Evolutionary conservation across 1,284 basidiomycete genomes (phyloP).

Genomic region (Malassezia cuniculi): DNA sequence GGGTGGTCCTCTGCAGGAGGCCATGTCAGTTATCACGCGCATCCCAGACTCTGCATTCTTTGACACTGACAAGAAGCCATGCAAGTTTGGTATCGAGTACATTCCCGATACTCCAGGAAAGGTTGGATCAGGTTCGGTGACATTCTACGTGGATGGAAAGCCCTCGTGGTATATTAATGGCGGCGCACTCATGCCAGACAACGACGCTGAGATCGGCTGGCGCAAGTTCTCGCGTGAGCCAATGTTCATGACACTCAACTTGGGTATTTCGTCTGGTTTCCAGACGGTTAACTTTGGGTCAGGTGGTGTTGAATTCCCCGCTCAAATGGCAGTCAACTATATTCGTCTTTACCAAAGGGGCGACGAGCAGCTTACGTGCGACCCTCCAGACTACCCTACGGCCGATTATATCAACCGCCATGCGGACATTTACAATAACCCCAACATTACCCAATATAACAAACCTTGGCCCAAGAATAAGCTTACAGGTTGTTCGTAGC

Average conservation of each 20-base stretch:
- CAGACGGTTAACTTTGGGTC: conserved; percentile 17
- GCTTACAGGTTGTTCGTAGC: conserved; percentile 19
- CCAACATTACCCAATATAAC: conserved; percentile 30
- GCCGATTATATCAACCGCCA: conserved; percentile 36
- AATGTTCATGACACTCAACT: conserved; percentile 37
- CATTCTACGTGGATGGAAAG: conserved; percentile 40
- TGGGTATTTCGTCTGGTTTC: conserved; percentile 37
- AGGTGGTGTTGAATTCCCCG: conserved; percentile 45
- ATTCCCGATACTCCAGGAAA: too few relatives aligned
- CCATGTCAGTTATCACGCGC: conserved; percentile 32
- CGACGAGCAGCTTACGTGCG: conserved; percentile 27
- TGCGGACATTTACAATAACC: conserved; percentile 34
- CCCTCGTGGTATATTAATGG: conserved; percentile 34
- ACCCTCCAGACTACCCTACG: conserved; percentile 37
- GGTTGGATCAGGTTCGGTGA: conserved; percentile 31
- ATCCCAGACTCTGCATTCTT: conserved; percentile 34
- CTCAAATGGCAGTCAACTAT: conserved; percentile 43
- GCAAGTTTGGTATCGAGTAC: conserved; percentile 41
- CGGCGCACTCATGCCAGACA: conserved; percentile 17
- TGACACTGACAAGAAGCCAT: conserved; percentile 15
- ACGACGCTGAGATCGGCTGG: conserved; percentile 23
- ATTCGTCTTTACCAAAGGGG: conserved; percentile 34
- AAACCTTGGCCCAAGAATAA: conserved; percentile 32
- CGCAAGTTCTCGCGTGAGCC: conserved; percentile 37
- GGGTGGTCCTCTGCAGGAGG: conserved; percentile 41